A percentile compares a stretch with the other conserved stretches of the same genome.
Conservation (phyloP, 2,329 filamentous ascomycete species). For the Colletotrichum tamarilloi region DNA sequence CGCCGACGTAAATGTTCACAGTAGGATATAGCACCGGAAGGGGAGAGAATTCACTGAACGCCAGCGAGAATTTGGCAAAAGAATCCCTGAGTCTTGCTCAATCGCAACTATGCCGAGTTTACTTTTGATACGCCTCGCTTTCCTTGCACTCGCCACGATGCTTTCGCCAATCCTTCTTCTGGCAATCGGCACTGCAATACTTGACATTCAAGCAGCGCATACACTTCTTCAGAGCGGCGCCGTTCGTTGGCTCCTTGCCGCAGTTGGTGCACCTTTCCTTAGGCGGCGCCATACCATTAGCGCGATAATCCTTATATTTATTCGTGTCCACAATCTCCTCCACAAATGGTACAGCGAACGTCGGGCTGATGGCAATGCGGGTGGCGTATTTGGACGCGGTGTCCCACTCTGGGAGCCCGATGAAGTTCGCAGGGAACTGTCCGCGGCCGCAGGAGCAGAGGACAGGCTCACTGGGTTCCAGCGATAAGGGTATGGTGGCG, state of each 20-base stretch:
- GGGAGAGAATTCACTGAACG: not conserved
- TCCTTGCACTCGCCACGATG: slow-evolving; percentile 56
- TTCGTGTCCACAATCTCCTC: slow-evolving; percentile 50
- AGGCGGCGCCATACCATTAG: not conserved
- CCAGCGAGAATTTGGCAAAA: not conserved
- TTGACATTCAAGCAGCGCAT: slow-evolving; percentile 53
- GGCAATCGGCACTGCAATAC: slow-evolving; percentile 65
- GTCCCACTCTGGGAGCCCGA: slow-evolving; percentile 56
- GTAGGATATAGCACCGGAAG: not conserved
- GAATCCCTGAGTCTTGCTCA: not conserved
- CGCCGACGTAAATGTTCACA: not conserved
- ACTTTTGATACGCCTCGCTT: slow-evolving; percentile 4
- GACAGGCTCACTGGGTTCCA: slow-evolving; percentile 48
- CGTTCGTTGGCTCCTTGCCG: slow-evolving; percentile 44
- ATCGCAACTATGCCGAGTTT: not conserved
- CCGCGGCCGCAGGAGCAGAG: slow-evolving; percentile 61
- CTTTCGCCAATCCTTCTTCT: slow-evolving; percentile 65
- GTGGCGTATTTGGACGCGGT: slow-evolving; percentile 56
- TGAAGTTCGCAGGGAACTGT: slow-evolving; percentile 51
- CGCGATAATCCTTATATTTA: not conserved
- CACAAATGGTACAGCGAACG: slow-evolving; percentile 57
- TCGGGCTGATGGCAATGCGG: slow-evolving; percentile 68
- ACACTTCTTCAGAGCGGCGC: slow-evolving; percentile 55
- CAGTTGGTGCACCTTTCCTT: slow-evolving; percentile 50
- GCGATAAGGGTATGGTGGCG: slow-evolving; percentile 51